A percentile compares a stretch with the other conserved stretches of the same genome.
Evolutionary conservation across 1,139 yeast genomes (phyloP).

Genomic region (Kodamaea sp.): DNA sequence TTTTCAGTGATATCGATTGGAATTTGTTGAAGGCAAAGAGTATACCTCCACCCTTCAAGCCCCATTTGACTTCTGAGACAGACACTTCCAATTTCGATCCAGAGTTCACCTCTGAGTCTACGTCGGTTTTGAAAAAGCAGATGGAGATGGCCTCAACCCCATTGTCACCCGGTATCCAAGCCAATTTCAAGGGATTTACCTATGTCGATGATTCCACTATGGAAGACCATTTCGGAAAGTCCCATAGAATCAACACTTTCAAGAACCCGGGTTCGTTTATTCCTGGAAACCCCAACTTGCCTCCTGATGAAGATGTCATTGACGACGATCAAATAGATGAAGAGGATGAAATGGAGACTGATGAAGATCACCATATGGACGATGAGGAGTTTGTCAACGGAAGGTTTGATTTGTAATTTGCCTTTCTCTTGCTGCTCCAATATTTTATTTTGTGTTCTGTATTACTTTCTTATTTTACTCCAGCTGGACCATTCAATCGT

Average conservation of each 20-base stretch:
- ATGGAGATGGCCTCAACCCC: conserved; percentile 75
- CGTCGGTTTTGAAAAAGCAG: conserved; percentile 73
- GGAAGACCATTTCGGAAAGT: conserved; percentile 72
- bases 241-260: conserved; percentile 47
- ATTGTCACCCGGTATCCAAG: conserved; percentile 90
- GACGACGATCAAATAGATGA: conserved; percentile 72
- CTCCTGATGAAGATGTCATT: conserved; percentile 81
- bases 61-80: conserved; percentile 84
- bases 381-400: conserved; percentile 87
- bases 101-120: conserved; percentile 90
- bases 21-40: conserved; percentile 70
- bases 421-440: background rate
- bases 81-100: conserved; percentile 98
- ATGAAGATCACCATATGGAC: conserved; percentile 47
- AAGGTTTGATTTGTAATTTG: conserved; percentile 68
- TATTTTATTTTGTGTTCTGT: background rate
- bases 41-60: conserved; percentile 97
- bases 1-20: conserved; percentile 92
- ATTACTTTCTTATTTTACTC: background rate
- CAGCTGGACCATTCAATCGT: background rate
- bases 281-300: conserved; percentile 75
- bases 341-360: conserved; percentile 52
- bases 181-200: conserved; percentile 93
- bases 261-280: conserved; percentile 71
- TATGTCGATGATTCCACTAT: conserved; percentile 93